Base-by-base conservation (phyloP, 2,329 filamentous ascomycete genomes). In the Fusarium brachygibbosum region DNA sequence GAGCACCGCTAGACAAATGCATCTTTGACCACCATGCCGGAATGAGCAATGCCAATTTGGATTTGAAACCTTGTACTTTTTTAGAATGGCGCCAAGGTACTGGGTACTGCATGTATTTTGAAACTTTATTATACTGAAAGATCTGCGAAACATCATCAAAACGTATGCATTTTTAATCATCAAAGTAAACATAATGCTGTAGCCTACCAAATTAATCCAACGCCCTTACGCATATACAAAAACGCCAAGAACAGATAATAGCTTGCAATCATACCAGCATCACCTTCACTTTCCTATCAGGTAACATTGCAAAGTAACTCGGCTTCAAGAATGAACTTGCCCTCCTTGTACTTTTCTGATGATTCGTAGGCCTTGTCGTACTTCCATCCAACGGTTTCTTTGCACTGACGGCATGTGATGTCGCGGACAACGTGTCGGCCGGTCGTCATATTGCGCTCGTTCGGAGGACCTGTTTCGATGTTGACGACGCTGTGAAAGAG, bases 281-380 rank as follows among this genome's bases (percentile, higher is more conserved):
- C 19, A 40, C 11, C n/a, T n/a, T n/a, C n/a, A 41, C 52, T 35
- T 29, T 11, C 28, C 21, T 17, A 37, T 78, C 76, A 90, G 74
- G 84, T 87, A 64, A 98, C 94, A 72, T 89, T 90, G 80, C 92
- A 95, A 38, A 98, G 85, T 69, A 98, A 82, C 83, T 97, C 94
- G 32, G 92, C 93, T 84, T 98, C 95, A 59, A 99, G 86, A 63
- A 99, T 99, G 79, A 92, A 98, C 83, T 98, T 99, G 58, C 94
- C 94, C 85, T 99, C 96, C 84, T 99, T 99, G 83, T 99, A 99
- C 82, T 97, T 97, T 86, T 99, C 95, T 69, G 87, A 90, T 34
- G 84, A 81, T 83, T 99, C 96, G 79, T 92, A 98, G 2, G 96
- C 96, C 83, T 97, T 97, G 81, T 99, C 96, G 79, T 99, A 99